A percentile compares a stretch with the other conserved stretches of the same genome.
These are phyloP conservation scores for Ophiostoma sp. DNA, from an alignment of 2,329 filamentous ascomycete species.

Conservation along the genomic window DNA sequence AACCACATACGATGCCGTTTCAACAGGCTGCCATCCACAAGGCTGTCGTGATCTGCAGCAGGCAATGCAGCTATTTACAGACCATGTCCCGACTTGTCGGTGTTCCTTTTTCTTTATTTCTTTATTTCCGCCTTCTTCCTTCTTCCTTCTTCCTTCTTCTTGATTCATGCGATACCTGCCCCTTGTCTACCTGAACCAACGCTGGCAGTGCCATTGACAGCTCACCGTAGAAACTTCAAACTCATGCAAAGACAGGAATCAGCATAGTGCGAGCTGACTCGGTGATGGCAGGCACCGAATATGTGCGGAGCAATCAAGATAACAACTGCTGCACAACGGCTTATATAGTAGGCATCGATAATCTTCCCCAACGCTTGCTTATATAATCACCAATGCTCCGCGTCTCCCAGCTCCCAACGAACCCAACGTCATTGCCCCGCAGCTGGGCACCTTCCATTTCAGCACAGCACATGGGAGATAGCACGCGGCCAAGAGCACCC, in stretches of 20 bases:
- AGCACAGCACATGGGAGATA: conserved; percentile 6
- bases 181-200: neutral
- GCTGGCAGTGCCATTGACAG: no score
- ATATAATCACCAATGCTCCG: neutral
- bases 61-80: conserved; percentile 1
- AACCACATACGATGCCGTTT: neutral
- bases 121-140: no score
- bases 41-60: neutral
- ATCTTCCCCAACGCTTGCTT: neutral
- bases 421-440: conserved; percentile 9
- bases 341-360: neutral
- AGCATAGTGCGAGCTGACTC: neutral
- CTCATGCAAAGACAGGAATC: neutral
- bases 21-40: neutral
- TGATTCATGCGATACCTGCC: neutral
- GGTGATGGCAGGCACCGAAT: no score
- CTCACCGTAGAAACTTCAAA: no score
- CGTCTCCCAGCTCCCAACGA: no score
- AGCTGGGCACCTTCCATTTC: conserved; percentile 2
- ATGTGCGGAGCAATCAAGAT: no score
- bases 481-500: neutral
- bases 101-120: neutral
- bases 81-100: neutral
- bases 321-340: no score
- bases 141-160: no score